A percentile compares a stretch with the other conserved stretches of the same genome.
Evolutionary conservation across 2,329 filamentous ascomycete genomes (phyloP).

Genomic region (Chaetoscypha palmicola): DNA sequence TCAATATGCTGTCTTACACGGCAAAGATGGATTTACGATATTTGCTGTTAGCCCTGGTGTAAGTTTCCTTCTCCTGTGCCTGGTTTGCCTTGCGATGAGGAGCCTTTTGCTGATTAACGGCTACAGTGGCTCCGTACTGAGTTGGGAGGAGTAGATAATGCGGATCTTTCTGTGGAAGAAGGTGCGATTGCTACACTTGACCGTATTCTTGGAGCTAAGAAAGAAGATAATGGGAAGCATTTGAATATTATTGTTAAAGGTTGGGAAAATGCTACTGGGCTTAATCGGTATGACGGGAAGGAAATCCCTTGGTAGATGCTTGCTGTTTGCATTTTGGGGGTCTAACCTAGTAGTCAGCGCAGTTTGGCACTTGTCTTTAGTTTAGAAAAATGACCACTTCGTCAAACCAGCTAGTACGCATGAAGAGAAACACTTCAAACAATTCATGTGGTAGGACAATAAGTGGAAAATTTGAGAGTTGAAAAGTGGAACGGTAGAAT

Average conservation of each 20-base stretch:
- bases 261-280: conserved; percentile 6
- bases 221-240: conserved; percentile 9
- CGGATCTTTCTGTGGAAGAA: conserved; percentile 35
- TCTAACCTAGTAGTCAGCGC: too few species aligned
- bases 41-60: conserved; percentile 39
- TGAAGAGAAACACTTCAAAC: too few species aligned
- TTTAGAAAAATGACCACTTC: too few species aligned
- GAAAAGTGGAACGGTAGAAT: too few species aligned
- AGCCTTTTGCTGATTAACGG: conserved; percentile 27
- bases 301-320: conserved; percentile 2
- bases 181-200: conserved; percentile 28
- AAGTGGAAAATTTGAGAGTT: too few species aligned
- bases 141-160: conserved; percentile 33
- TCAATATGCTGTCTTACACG: conserved; percentile 3
- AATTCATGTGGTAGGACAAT: too few species aligned
- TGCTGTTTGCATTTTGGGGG: too few species aligned
- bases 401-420: too few species aligned
- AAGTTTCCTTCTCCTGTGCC: too few species aligned
- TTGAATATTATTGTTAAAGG: conserved; percentile 10
- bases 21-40: conserved; percentile 36
- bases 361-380: too few species aligned
- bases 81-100: too few species aligned
- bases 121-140: conserved; percentile 37
- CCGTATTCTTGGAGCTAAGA: conserved; percentile 3
- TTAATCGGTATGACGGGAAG: neutral